Evolutionary conservation across 108 stramenopile species (phyloP), one percentile per base, ranked within the genome.

Genomic region (Aureococcus anophagefferens): DNA sequence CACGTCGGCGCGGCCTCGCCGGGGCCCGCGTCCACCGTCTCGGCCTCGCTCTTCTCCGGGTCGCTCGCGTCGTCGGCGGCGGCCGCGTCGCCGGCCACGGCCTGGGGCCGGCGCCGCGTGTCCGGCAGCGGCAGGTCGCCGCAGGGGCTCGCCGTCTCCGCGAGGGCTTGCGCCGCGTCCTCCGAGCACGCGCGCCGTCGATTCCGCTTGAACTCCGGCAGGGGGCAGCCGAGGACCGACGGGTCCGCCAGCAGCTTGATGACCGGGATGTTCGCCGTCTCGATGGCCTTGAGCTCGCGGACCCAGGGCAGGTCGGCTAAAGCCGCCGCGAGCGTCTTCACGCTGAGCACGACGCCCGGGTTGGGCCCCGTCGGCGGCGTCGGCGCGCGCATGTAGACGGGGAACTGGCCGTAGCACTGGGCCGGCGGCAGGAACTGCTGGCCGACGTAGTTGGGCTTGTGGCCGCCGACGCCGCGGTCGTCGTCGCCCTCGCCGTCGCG

Each of bases 241-340:
- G 92, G 90, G 77, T 93, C 92, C 0, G 89, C 90, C 17, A 93
- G 80, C 65, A 93, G 84, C 76, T 93, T 93, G 30, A 93, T 86
- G 15, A 93, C 90, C 30, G 92, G 92, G 44, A 93, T 89, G 62
- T 81, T 77, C 51, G 92, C 90, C 59, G 89, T 93, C 28, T 89
- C 89, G 67, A 93, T 93, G 30, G 92, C 85, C 74, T 93, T 93
- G 36, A 93, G 88, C 71, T 93, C 89, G 46, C 88, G 88, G 35
- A 89, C 92, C 92, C 92, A 93, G 33, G 90, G 88, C 77, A 89
- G 87, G 65, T 69, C 64, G 72, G 87, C 89, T 35, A 93, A 73
- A 69, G 87, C 89, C 44, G 77, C 79, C n/a, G 92, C 90, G n/a
- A 93, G 80, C n/a, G 83, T 59, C 21, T 25, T 3, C 51, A 59